phyloP scores from a whole-genome alignment of 352 stramenopile genomes.

The Phytophthora citrophthora region DNA sequence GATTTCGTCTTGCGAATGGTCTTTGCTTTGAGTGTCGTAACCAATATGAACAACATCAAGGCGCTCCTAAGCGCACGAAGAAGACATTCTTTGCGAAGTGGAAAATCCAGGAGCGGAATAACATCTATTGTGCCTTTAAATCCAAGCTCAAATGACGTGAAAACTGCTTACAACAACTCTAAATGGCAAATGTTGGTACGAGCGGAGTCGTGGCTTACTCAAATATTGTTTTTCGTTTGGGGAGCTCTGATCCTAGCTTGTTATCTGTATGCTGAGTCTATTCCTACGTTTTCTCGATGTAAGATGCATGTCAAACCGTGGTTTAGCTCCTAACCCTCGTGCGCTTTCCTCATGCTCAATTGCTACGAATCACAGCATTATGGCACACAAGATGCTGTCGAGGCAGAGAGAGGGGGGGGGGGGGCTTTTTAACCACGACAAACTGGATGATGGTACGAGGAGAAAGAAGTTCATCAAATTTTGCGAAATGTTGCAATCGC shows the following conservation, averaged over 20 bases:
- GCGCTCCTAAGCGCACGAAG: constrained; percentile 9
- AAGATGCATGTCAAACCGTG: constrained; percentile 39
- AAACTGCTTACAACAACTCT: not conserved
- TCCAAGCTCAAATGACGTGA: not conserved
- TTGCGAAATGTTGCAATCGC: too few species aligned
- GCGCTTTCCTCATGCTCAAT: constrained; percentile 32
- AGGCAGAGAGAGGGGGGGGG: too few species aligned
- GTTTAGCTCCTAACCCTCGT: constrained; percentile 25
- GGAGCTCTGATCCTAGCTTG: constrained; percentile 23
- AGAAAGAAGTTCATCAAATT: too few species aligned
- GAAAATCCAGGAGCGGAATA: not conserved
- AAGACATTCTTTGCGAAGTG: not conserved
- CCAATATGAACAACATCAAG: constrained; percentile 26
- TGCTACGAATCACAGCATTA: constrained; percentile 17
- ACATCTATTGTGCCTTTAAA: not conserved
- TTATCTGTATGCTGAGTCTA: constrained; percentile 20
- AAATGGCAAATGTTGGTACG: not conserved
- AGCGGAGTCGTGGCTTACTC: not conserved
- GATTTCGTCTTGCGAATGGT: constrained; percentile 25
- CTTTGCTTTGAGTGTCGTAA: constrained; percentile 27
- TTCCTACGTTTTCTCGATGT: constrained; percentile 9
- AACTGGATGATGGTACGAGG: too few species aligned
- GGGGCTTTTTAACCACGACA: too few species aligned
- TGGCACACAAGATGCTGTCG: constrained; percentile 16
- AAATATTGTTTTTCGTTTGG: constrained; percentile 27